Base-by-base conservation (phyloP, 495 filamentous ascomycete genomes). In the Penicillium desertorum region DNA sequence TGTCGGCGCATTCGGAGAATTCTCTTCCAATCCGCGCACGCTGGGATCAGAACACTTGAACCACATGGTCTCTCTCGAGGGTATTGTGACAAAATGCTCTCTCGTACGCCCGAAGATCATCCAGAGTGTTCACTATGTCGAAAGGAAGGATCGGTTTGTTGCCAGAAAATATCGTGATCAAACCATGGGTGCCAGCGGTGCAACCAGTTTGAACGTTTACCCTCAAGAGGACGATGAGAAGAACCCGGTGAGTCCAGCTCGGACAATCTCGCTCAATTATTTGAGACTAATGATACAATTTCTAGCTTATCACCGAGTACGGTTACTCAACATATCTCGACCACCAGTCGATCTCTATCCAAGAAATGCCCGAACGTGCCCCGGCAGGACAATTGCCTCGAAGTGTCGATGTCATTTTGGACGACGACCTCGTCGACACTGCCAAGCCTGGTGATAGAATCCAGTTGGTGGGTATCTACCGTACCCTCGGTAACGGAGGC, bases 311-410 rank as follows among this genome's bases (percentile, higher is more conserved):
- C 61, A 98, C 95, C 39, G 95, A 99, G 67, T 98, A 96, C 71
- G 94, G 94, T 9, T 90, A 95, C 72, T 94, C 86, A 70, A 94
- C 88, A 19, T 99, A 97, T 70, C 83, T 93, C 68, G 94, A 99
- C 69, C 95, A 99, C 71, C 94, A 99, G 69, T 92, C 91, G 17
- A 91, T 99, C 46, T 98, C 94, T 1, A 96, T 99, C 65, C 94
- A 99, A 79, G 94, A 99, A 80, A 99, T 99, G 94, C 94, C 94
- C 14, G 94, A 99, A 70, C 81, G 94, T 64, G 94, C 94, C 23
- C 94, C 94, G 27, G 93, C 94, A 51, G 94, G 94, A 45, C 94
- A 98, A 78, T 83, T 99, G 62, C 94, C 94, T 57, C 86, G 94
- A 55, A 91, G 92, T 45, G 94, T 98, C n/a, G 94, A 99, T 74